These are phyloP conservation scores for Naegleria gruberi DNA, from an alignment of 208 protist species.

Conservation along the genomic window DNA sequence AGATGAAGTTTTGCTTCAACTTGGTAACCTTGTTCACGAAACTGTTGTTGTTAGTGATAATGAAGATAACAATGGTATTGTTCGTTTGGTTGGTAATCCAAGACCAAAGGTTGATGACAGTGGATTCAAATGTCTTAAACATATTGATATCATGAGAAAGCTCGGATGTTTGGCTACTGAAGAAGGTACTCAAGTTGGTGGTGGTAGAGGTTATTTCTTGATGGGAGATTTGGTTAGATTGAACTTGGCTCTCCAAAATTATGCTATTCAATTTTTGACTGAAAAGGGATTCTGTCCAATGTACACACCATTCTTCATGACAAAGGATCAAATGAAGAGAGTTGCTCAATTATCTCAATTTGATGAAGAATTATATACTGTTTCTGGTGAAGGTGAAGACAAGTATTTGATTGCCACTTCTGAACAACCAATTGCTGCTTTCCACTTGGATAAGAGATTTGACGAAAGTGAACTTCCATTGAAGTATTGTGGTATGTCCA, in stretches of 20 bases:
- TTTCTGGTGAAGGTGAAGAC: conserved; percentile 88
- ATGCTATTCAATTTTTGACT: conserved; percentile 90
- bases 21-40: conserved; percentile 95
- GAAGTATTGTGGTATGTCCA: conserved; percentile 92
- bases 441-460: conserved; percentile 88
- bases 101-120: not conserved
- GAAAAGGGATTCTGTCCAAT: conserved; percentile 82
- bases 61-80: conserved; percentile 84
- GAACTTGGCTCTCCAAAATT: conserved; percentile 94
- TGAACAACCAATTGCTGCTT: conserved; percentile 97
- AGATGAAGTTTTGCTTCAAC: conserved; percentile 60
- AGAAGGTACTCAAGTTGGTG: conserved; percentile 75
- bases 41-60: conserved; percentile 80
- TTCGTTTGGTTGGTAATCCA: conserved; percentile 69
- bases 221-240: conserved; percentile 91
- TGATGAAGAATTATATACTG: conserved; percentile 99
- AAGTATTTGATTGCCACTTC: conserved; percentile 99
- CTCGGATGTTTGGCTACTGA: conserved; percentile 63
- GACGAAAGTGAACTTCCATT: conserved; percentile 67
- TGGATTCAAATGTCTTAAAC: conserved; percentile 55
- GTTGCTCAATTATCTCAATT: conserved; percentile 97
- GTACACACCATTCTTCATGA: conserved; percentile 99
- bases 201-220: conserved; percentile 94
- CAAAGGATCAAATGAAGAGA: conserved; percentile 90
- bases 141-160: conserved; percentile 82